Percentiles rank a stretch among this genome's conserved stretches.
Evolutionary conservation across 2,329 filamentous ascomycete species (phyloP).

Genomic region (Diaporthe eres): DNA sequence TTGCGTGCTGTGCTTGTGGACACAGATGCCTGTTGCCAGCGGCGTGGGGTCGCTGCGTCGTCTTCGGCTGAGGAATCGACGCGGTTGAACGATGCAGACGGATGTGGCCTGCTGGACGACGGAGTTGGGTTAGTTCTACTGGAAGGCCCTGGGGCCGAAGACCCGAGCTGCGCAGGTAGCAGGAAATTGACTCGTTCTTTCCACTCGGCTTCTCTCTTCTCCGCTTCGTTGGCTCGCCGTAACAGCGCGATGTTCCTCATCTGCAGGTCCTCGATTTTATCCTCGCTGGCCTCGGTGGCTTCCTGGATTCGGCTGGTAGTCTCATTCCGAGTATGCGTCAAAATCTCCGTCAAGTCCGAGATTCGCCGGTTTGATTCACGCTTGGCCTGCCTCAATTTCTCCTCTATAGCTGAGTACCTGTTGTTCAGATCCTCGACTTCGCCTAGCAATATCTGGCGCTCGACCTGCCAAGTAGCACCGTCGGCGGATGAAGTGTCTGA

Average conservation of each 20-base stretch:
- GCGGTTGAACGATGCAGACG: neutral
- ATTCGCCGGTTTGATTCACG: no score
- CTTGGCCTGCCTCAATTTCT: no score
- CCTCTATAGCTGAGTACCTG: neutral
- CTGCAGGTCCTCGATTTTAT: neutral
- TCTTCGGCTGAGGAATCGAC: no score
- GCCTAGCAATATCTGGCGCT: neutral
- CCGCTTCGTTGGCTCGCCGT: neutral
- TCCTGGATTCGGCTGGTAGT: neutral
- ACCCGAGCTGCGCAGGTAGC: neutral
- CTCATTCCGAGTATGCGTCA: neutral
- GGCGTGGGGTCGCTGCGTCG: neutral
- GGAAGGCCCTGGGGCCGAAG: neutral
- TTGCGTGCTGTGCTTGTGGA: no score
- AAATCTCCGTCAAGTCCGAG: no score
- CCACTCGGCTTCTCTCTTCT: neutral
- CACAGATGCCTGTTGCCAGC: neutral
- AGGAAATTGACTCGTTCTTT: neutral
- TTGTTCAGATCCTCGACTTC: neutral
- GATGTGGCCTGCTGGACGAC: neutral
- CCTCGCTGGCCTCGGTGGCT: neutral
- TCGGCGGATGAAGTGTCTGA: neutral
- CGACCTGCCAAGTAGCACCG: neutral
- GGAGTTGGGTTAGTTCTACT: neutral
- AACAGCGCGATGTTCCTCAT: rapidly evolving